Base-by-base conservation (phyloP, 2,329 filamentous ascomycete species). In the Botrytis paeoniae region DNA sequence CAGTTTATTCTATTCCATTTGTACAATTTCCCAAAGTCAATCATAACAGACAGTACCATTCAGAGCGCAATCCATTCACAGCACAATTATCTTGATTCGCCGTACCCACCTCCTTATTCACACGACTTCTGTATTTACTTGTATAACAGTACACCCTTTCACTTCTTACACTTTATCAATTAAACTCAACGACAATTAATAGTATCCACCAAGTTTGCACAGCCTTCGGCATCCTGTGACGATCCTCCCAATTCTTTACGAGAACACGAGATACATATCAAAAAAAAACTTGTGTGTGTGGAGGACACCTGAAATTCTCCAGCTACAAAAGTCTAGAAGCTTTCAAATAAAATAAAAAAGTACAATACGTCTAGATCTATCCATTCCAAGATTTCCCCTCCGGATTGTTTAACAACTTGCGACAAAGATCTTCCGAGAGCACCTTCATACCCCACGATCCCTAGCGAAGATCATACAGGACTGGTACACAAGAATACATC, bases 391-490 rank as follows among this genome's bases (percentile, higher is more conserved):
- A 20, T 8, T 25, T 65, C 45, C 32, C 43, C 2, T 57, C 29
- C 25, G 22, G 61, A 45, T 22, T 29, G n/a, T 71, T 43, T 16
- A 16, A 57, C 16, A 29, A 3, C n/a, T 72, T 43, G 39, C 48
- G 51, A 59, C 35, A 43, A 51, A 71, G 29, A 57, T 41, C n/a
- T 74, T 57, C 59, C 39, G 66, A 39, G 62, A 64, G 45, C 32
- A 32, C 57, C 35, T 57, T 6, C 29, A 20, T 59, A 29, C 43
- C 43, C 41, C 59, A 62, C 45, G 57, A 43, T 75, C 35, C 74
- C 74, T 65, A 60, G 75, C 73, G 75, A 73, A 57, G 69, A 76
- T 78, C 77, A 78, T 32, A 77, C 77, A 70, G 61, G 65, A 66
- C 57, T 71, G 65, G 62, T 32, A 69, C 71, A 72, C 63, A 57